Evolutionary conservation across 148 eudicot species (phyloP), one percentile per base, ranked within the genome.

Genomic region (Nepenthes gracilis): DNA sequence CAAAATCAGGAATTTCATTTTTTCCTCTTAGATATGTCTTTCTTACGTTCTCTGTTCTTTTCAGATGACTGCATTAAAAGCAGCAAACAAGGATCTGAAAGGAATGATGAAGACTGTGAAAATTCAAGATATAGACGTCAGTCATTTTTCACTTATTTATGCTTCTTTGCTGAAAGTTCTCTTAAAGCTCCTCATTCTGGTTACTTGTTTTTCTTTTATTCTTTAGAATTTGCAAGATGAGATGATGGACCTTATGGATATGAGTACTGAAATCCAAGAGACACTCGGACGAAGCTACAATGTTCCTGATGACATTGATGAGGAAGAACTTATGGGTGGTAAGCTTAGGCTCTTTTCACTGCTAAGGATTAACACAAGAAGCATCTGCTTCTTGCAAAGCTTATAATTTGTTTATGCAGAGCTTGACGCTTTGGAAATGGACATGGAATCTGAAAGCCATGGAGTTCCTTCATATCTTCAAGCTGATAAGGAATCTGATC

Each of bases 71-170:
- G 97, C 97, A 14, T 54, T 93, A 73, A 89, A 93, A 78, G 80
- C 95, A 48, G 99, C 99, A 59, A 93, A 89, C 72, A 83, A 89
- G 64, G 95, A 89, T 55, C 79, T 89, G 73, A 89, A 93, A 81
- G 98, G 97, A 79, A 89, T 93, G 99, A 93, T 93, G 96, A 89
- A 89, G 78, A 82, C 87, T 2, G 99, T 93, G 63, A 88, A 88
- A 74, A 73, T 93, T 72, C 83, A 93, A 75, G 98, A 93, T 56
- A 83, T 88, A 35, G 96, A 93, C 75, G 98, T 92, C 38, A 66
- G 94, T 78, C 9, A 10, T 32, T 52, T n/a, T n/a, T 36, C 40
- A 15, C 10, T 61, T 34, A 1, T 43, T 38, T 49, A 33, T 40
- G 4, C 65, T 45, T 45, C 36, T 12, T 66, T 64, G 14, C 35